Evolutionary conservation across 768 basidiomycete genomes (phyloP).

Genomic region (Hygrocybe coccinea): DNA sequence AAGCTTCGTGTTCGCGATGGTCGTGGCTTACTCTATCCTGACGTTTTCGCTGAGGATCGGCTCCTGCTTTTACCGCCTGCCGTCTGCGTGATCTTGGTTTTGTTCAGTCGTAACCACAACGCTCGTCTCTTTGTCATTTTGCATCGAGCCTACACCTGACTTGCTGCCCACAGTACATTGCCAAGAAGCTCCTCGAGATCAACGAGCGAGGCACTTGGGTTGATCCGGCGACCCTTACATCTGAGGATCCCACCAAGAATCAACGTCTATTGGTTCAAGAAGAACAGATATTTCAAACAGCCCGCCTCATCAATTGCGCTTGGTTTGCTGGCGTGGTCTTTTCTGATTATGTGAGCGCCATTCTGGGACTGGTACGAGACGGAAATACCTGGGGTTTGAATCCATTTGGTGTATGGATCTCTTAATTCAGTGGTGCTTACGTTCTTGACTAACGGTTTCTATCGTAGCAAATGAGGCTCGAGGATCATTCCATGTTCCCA

Average conservation of each 20-base stretch:
- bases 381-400: conserved; percentile 74
- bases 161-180: conserved; percentile 57
- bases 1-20: conserved; percentile 56
- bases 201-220: conserved; percentile 67
- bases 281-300: conserved; percentile 80
- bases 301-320: conserved; percentile 70
- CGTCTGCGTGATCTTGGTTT: conserved; percentile 65
- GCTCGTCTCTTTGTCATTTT: conserved; percentile 38
- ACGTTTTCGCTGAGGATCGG: conserved; percentile 75
- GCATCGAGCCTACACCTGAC: neutral
- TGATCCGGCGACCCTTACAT: conserved; percentile 47
- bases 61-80: conserved; percentile 76
- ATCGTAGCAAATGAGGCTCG: conserved; percentile 56
- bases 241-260: conserved; percentile 31
- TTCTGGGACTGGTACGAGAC: conserved; percentile 70
- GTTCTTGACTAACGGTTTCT: neutral
- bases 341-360: conserved; percentile 70
- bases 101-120: conserved; percentile 90
- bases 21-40: conserved; percentile 60
- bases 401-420: conserved; percentile 58
- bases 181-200: conserved; percentile 68
- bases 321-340: conserved; percentile 58
- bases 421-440: neutral
- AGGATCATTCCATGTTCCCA: conserved; percentile 64
- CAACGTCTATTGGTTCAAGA: conserved; percentile 49